Base-by-base conservation (phyloP, 106 monocot genomes). In the Allium sativum region DNA sequence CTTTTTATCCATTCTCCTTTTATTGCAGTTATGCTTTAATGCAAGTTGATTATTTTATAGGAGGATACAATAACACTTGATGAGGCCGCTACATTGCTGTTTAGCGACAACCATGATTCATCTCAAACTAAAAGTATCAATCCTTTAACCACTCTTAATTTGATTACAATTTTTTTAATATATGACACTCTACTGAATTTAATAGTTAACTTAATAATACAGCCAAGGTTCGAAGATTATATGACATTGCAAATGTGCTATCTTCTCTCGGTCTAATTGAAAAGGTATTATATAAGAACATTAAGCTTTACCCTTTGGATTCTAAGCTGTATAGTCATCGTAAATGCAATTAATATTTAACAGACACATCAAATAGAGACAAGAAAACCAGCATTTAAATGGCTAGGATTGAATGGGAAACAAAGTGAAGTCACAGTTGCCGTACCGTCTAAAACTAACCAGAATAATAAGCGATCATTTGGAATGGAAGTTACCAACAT, bases 201-300 rank as follows among this genome's bases (percentile, higher is more conserved):
- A 31, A 31, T 31, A 31, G 31, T 31, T 31, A 57, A 79, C 65
- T 43, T 16, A 65, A 77, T 72, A 73, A 70, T 82, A 73, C 82
- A 78, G 96, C 96, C 31, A 96, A 87, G 61, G 91, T 96, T 3
- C 62, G 96, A 48, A 76, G 90, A n/a, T 66, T 96, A 19, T 96
- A 96, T 65, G 96, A 96, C 62, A 96, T 96, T 58, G 90, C 90
- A 40, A 96, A 96, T 64, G 91, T 96, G 42, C 62, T 96, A 11
- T 87, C 86, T 56, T 90, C 96, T 9, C 59, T 96, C 73, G 80
- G 87, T 67, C 82, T 96, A 55, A 82, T 96, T 45, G 91, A 96
- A 63, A 96, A 96, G 82, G 96, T 96, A 79, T 12, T 10, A 11
- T 65, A 61, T 19, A 18, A 18, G 20, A 45, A 12, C 16, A 18